These are phyloP conservation scores for Rubroboletus pulcherrimus DNA, from an alignment of 768 basidiomycete genomes.

Conservation along the genomic window DNA sequence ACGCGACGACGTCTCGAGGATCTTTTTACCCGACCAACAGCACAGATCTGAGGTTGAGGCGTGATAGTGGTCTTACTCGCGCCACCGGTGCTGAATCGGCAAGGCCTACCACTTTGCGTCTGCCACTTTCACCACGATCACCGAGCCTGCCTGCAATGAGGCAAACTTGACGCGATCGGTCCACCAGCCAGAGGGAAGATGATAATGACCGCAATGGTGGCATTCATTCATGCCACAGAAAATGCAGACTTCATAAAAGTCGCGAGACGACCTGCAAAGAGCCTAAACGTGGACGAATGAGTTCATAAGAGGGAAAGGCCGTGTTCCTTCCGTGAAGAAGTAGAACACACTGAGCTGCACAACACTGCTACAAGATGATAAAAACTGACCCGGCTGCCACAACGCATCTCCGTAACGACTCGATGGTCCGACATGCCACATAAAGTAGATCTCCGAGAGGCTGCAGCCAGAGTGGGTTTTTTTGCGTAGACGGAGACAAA, in stretches of 20 bases:
- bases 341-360: neutral
- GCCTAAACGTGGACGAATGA: neutral
- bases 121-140: slow-evolving; percentile 12
- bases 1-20: slow-evolving; percentile 40
- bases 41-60: slow-evolving; percentile 13
- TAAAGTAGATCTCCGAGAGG: neutral
- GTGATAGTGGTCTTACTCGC: slow-evolving; percentile 1
- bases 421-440: neutral
- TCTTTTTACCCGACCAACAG: slow-evolving; percentile 23
- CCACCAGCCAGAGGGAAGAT: neutral
- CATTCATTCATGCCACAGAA: slow-evolving; percentile 2
- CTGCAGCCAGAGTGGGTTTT: neutral
- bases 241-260: slow-evolving; percentile 9
- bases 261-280: slow-evolving; percentile 13
- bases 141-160: slow-evolving; percentile 15
- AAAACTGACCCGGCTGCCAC: no score
- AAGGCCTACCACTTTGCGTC: slow-evolving; percentile 10
- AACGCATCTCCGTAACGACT: neutral
- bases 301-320: slow-evolving; percentile 3
- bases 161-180: slow-evolving; percentile 7
- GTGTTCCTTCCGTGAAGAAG: slow-evolving; percentile 4
- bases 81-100: neutral
- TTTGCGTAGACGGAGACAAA: neutral
- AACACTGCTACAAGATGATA: neutral
- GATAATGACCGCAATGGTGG: slow-evolving; percentile 5